A percentile compares a stretch with the other conserved stretches of the same genome.
phyloP scores from a whole-genome alignment of 257 asterid species.

The Rhazya stricta region DNA sequence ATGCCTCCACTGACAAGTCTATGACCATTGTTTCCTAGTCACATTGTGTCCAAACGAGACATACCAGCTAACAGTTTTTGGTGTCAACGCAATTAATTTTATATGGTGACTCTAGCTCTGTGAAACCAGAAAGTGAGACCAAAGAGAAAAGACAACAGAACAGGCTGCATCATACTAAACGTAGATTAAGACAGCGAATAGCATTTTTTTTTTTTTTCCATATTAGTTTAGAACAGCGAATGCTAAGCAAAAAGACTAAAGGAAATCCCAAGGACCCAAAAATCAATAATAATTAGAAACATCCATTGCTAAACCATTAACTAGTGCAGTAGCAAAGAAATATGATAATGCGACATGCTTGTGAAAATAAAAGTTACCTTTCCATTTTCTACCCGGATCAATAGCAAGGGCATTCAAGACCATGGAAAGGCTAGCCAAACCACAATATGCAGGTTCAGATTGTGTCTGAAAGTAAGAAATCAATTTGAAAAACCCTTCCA shows the following conservation, averaged over 20 bases:
- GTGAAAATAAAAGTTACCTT: conserved; percentile 42
- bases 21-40: background rate
- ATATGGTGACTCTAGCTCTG: background rate
- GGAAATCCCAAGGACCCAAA: background rate
- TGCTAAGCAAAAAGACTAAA: background rate
- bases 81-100: background rate
- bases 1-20: background rate
- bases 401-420: conserved; percentile 95
- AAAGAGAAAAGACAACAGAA: background rate
- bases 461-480: conserved; percentile 96
- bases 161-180: background rate
- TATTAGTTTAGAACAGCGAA: background rate
- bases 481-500: conserved; percentile 95
- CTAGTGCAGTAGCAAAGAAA: background rate
- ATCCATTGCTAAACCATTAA: background rate
- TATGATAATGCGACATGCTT: background rate
- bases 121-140: background rate
- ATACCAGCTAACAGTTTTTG: background rate
- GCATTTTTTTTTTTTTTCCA: too few species aligned
- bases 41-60: background rate
- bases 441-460: conserved; percentile 98
- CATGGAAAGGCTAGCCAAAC: conserved; percentile 98
- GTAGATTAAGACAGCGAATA: background rate
- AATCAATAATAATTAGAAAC: background rate
- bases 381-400: conserved; percentile 98